A percentile compares a stretch with the other conserved stretches of the same genome.
Conservation (phyloP, 352 stramenopile genomes). For the Thalassiosira ordinaria region DNA sequence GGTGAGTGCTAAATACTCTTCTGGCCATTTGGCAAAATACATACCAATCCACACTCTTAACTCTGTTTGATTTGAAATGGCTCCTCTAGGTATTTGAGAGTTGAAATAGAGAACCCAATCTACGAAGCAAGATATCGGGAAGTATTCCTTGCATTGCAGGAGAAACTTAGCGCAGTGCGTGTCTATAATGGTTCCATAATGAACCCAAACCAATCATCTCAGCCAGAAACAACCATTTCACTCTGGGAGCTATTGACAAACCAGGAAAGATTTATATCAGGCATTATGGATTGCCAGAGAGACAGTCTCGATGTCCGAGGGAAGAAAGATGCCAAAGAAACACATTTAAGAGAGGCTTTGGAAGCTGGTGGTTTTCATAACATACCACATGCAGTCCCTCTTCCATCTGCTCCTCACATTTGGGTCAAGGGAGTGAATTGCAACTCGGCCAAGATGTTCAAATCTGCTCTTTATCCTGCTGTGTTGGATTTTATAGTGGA, state of each 20-base stretch:
- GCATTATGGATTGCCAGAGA: slow-evolving; percentile 92
- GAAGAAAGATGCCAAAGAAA: slow-evolving; percentile 96
- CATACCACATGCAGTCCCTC: slow-evolving; percentile 62
- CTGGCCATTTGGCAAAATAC: background rate
- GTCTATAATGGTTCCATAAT: slow-evolving; percentile 49
- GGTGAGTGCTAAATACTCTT: slow-evolving; percentile 88
- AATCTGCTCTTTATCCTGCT: slow-evolving; percentile 96
- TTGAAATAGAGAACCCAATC: slow-evolving; percentile 91
- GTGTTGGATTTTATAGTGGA: slow-evolving; percentile 92
- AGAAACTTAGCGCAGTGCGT: slow-evolving; percentile 35
- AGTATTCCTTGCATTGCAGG: slow-evolving; percentile 82
- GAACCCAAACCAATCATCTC: slow-evolving; percentile 10
- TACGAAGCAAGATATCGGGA: slow-evolving; percentile 91
- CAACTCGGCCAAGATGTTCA: slow-evolving; percentile 95
- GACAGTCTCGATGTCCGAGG: slow-evolving; percentile 92
- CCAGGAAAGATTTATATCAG: slow-evolving; percentile 94
- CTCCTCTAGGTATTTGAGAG: slow-evolving; percentile 89
- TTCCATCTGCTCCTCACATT: slow-evolving; percentile 81
- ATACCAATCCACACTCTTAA: background rate
- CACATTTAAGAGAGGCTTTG: slow-evolving; percentile 90
- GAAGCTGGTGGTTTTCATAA: slow-evolving; percentile 74
- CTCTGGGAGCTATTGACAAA: slow-evolving; percentile 78
- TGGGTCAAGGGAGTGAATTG: slow-evolving; percentile 90
- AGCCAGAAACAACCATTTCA: slow-evolving; percentile 33
- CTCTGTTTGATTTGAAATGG: background rate